Conservation (phyloP, 202 grass and related monocot species). For the Alloteropsis angusta region DNA sequence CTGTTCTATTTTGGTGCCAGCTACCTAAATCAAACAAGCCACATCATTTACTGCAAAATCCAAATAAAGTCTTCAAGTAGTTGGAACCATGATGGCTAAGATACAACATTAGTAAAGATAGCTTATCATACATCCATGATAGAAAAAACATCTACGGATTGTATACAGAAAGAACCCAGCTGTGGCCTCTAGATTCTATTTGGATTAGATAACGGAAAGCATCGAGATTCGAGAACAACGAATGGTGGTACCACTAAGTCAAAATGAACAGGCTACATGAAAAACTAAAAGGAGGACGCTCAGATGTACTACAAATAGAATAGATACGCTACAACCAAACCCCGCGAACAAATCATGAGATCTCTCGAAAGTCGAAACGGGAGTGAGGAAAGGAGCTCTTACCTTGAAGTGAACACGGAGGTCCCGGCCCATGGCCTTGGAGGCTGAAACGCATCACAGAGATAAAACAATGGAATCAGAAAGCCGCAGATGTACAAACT, state of each 20-base stretch:
- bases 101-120: not conserved
- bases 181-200: not conserved
- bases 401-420: constrained; percentile 70
- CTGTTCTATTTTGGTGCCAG: too few species aligned
- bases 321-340: not conserved
- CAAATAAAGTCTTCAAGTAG: not conserved
- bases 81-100: not conserved
- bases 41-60: not conserved
- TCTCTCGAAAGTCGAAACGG: not conserved
- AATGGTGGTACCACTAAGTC: too few species aligned
- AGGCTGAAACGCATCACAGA: constrained; percentile 23
- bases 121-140: not conserved
- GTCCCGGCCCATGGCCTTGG: constrained; percentile 60
- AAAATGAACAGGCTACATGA: not conserved
- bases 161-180: not conserved
- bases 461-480: too few species aligned
- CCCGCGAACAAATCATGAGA: not conserved
- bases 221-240: not conserved
- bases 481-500: too few species aligned
- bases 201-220: not conserved
- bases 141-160: not conserved
- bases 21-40: not conserved
- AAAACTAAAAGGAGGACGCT: not conserved
- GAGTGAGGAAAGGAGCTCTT: not conserved
- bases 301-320: not conserved